Evolutionary conservation across 2,329 filamentous ascomycete species (phyloP).

Genomic region (Dactylonectria estremocensis): DNA sequence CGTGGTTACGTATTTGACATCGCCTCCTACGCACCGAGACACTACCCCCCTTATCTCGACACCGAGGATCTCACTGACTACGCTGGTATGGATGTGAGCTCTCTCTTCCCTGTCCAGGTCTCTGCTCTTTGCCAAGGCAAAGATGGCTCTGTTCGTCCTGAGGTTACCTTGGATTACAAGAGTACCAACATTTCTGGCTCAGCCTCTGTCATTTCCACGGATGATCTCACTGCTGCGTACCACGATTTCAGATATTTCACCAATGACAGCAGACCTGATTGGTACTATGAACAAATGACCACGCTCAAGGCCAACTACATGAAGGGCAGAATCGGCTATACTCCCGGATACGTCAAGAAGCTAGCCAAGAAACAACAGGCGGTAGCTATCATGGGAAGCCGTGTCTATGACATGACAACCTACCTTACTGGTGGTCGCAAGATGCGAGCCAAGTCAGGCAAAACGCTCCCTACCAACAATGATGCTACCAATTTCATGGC

Average conservation of each 20-base stretch:
- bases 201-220: constrained; percentile 73
- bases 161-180: constrained; percentile 89
- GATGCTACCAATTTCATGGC: constrained; percentile 87
- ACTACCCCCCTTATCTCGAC: constrained; percentile 78
- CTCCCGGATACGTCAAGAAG: constrained; percentile 80
- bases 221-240: constrained; percentile 83
- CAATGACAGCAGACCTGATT: constrained; percentile 87
- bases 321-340: constrained; percentile 91
- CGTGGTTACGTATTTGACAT: constrained; percentile 93
- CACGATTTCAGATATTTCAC: constrained; percentile 93
- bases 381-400: constrained; percentile 83
- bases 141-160: constrained; percentile 74
- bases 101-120: constrained; percentile 94
- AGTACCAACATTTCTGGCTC: constrained; percentile 81
- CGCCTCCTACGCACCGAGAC: constrained; percentile 77
- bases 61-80: constrained; percentile 78
- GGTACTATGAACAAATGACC: constrained; percentile 92
- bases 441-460: constrained; percentile 70
- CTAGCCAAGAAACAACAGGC: constrained; percentile 75
- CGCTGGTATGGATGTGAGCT: constrained; percentile 88
- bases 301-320: constrained; percentile 84
- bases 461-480: constrained; percentile 61
- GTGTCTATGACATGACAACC: constrained; percentile 90
- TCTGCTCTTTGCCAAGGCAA: constrained; percentile 89
- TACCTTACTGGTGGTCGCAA: constrained; percentile 84